A percentile compares a stretch with the other conserved stretches of the same genome.
Evolutionary conservation across 192 early-diverging fungal genomes (phyloP).

Genomic region (Globomyces pollinis-pini): DNA sequence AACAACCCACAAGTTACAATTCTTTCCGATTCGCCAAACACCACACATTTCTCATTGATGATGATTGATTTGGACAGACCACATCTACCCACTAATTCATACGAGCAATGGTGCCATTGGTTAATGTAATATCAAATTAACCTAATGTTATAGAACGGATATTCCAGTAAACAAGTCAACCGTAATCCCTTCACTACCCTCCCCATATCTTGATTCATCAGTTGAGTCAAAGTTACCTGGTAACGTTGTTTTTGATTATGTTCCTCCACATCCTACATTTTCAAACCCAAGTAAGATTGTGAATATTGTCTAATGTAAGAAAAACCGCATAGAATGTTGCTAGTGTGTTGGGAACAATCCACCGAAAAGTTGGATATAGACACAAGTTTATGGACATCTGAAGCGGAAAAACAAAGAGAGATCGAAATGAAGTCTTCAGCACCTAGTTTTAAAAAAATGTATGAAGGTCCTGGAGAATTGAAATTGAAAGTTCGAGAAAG

Average conservation of each 20-base stretch:
- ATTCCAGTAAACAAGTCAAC: constrained; percentile 33
- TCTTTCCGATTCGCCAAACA: constrained; percentile 10
- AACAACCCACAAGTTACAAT: constrained; percentile 40
- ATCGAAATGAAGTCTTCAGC: neutral
- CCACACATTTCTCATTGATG: constrained; percentile 27
- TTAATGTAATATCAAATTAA: constrained; percentile 18
- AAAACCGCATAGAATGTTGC: constrained; percentile 30
- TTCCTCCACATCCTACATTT: constrained; percentile 43
- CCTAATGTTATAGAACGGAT: constrained; percentile 20
- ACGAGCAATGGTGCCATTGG: constrained; percentile 53
- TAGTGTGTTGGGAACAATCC: constrained; percentile 30
- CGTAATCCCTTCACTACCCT: constrained; percentile 22
- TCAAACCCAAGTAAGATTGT: constrained; percentile 38
- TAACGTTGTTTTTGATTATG: constrained; percentile 37
- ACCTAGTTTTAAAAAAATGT: constrained; percentile 1
- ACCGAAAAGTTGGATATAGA: constrained; percentile 17
- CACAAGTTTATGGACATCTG: neutral
- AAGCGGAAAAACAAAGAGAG: neutral
- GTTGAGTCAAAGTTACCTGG: constrained; percentile 17
- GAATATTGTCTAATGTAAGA: too few species aligned
- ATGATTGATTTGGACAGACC: constrained; percentile 36
- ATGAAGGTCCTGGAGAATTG: constrained; percentile 20
- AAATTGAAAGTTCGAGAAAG: constrained; percentile 22
- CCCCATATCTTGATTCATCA: too few species aligned
- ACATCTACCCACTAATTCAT: constrained; percentile 20